Percentiles rank a stretch among this genome's conserved stretches.
Conservation (phyloP, 306 rosid genomes). For the Aeschynomene evenia region DNA sequence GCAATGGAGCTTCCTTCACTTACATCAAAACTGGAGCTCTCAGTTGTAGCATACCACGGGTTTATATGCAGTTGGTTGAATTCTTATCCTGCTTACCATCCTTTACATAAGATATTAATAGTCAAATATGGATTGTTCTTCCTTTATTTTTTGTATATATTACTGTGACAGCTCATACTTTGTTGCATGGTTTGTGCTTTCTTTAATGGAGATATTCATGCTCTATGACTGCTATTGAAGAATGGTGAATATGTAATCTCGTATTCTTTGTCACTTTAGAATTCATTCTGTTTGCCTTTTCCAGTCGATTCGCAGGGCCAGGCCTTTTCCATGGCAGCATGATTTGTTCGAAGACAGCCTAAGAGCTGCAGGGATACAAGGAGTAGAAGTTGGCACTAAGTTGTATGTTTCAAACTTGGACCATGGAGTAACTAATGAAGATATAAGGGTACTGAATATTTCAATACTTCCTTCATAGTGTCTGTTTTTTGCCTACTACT, state of each 20-base stretch:
- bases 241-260: constrained; percentile 71
- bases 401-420: constrained; percentile 95
- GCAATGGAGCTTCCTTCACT: constrained; percentile 45
- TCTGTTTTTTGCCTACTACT: constrained; percentile 43
- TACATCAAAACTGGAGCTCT: constrained; percentile 49
- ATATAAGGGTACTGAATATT: constrained; percentile 83
- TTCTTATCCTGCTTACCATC: constrained; percentile 44
- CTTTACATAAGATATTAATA: constrained; percentile 35
- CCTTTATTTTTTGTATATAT: constrained; percentile 15
- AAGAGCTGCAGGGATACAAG: constrained; percentile 94
- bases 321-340: constrained; percentile 83
- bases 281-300: constrained; percentile 70
- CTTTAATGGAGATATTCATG: constrained; percentile 32
- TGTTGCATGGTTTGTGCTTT: constrained; percentile 32
- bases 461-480: constrained; percentile 45
- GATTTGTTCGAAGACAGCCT: constrained; percentile 96
- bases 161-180: constrained; percentile 35
- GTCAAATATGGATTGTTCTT: constrained; percentile 36
- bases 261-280: constrained; percentile 71
- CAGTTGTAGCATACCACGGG: constrained; percentile 45
- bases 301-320: constrained; percentile 88
- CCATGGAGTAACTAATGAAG: constrained; percentile 94
- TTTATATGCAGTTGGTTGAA: constrained; percentile 53
- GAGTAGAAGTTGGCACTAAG: constrained; percentile 83
- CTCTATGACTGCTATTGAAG: constrained; percentile 51